phyloP scores from a whole-genome alignment of 768 basidiomycete genomes.

The Naganishia friedmannii region DNA sequence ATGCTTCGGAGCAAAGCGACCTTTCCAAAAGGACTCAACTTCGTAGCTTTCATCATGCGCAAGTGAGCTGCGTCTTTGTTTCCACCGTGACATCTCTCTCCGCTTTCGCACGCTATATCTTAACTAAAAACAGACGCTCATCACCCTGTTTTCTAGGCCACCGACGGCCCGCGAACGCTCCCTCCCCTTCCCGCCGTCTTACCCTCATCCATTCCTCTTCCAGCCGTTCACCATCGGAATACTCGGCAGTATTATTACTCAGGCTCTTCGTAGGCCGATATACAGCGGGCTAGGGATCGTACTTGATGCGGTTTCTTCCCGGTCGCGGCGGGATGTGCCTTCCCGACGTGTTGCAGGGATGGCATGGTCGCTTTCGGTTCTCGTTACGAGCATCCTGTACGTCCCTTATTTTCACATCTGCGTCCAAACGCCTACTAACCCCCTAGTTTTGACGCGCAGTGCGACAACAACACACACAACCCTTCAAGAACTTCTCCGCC shows the following conservation, averaged over 20 bases:
- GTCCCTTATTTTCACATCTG: background rate
- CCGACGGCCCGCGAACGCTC: constrained; percentile 41
- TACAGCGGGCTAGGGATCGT: constrained; percentile 36
- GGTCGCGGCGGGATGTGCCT: background rate
- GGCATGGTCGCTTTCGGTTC: constrained; percentile 23
- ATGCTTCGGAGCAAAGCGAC: too few species aligned
- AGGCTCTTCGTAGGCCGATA: constrained; percentile 42
- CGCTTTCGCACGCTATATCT: too few species aligned
- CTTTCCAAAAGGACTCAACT: too few species aligned
- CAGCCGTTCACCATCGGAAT: constrained; percentile 45
- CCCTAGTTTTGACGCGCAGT: background rate
- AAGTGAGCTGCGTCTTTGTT: too few species aligned
- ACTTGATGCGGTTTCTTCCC: background rate
- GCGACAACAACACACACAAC: constrained; percentile 37
- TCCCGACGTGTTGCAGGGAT: constrained; percentile 9
- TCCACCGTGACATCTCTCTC: too few species aligned
- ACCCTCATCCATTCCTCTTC: constrained; percentile 46
- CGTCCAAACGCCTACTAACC: background rate
- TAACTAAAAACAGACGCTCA: too few species aligned
- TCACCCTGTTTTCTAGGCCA: too few species aligned
- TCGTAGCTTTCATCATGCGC: too few species aligned
- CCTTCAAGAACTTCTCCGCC: constrained; percentile 44
- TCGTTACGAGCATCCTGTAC: constrained; percentile 9
- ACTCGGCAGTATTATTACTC: constrained; percentile 45
- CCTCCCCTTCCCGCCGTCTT: constrained; percentile 36